Percentiles rank a stretch among this genome's conserved stretches.
Evolutionary conservation across 495 filamentous ascomycete genomes (phyloP).

Genomic region (Talaromyces liani): DNA sequence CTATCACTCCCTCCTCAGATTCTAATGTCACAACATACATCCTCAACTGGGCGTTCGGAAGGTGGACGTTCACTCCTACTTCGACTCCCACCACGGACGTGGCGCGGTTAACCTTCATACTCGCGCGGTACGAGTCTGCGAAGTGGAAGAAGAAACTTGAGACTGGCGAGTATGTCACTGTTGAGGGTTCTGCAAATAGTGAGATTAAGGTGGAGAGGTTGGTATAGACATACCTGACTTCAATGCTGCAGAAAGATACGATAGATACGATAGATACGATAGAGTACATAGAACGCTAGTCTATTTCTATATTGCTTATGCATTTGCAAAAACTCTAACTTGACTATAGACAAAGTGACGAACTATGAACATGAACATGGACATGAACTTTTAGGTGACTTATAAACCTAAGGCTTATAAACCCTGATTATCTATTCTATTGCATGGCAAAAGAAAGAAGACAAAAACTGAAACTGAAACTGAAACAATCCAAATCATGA

Average conservation of each 20-base stretch:
- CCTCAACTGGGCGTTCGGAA: conserved; percentile 94
- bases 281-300: neutral
- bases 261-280: neutral
- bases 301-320: neutral
- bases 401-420: neutral
- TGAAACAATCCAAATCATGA: neutral
- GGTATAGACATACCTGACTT: conserved; percentile 17
- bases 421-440: neutral
- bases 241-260: neutral
- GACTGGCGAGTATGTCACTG: conserved; percentile 47
- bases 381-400: neutral
- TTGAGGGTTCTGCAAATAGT: conserved; percentile 35
- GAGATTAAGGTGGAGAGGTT: conserved; percentile 29
- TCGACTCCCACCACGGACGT: conserved; percentile 31
- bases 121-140: conserved; percentile 74
- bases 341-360: neutral
- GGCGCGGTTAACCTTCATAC: conserved; percentile 74
- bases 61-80: conserved; percentile 79
- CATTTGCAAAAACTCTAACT: neutral
- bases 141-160: conserved; percentile 88
- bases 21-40: conserved; percentile 50
- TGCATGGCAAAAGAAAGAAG: neutral
- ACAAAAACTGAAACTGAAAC: neutral
- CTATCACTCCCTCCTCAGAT: conserved; percentile 20
- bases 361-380: neutral